Evolutionary conservation across 2,329 filamentous ascomycete genomes (phyloP).

Genomic region (Fusarium lyarnte): DNA sequence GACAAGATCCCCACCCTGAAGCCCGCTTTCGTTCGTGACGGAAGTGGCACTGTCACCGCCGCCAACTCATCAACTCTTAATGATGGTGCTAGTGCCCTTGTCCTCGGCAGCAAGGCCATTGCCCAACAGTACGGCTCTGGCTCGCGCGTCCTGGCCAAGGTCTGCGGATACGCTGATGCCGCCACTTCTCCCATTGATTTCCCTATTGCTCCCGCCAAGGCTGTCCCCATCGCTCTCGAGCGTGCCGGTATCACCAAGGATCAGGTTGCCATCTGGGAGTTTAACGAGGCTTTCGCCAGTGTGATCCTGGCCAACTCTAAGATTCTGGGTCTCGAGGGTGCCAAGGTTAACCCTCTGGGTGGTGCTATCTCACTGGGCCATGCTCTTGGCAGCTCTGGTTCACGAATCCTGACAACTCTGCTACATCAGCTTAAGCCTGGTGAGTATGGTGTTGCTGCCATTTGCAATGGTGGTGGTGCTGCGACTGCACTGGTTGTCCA

Average conservation of each 20-base stretch:
- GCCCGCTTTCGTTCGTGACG: constrained; percentile 88
- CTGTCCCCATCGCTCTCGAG: constrained; percentile 88
- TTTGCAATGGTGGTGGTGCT: constrained; percentile 96
- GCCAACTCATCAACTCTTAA: constrained; percentile 95
- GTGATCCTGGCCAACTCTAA: constrained; percentile 96
- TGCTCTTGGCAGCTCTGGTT: constrained; percentile 91
- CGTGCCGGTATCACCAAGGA: constrained; percentile 90
- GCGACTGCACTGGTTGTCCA: constrained; percentile 93
- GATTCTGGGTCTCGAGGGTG: constrained; percentile 83
- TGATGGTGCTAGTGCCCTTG: constrained; percentile 90
- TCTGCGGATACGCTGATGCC: constrained; percentile 87
- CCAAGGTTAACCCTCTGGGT: constrained; percentile 86
- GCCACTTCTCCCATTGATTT: constrained; percentile 94
- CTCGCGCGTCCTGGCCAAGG: constrained; percentile 86
- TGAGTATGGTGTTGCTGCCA: constrained; percentile 94
- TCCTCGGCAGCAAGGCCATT: constrained; percentile 82
- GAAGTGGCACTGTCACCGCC: constrained; percentile 89
- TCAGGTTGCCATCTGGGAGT: constrained; percentile 95
- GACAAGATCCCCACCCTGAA: constrained; percentile 89
- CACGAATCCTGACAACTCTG: constrained; percentile 87
- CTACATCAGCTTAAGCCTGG: constrained; percentile 91
- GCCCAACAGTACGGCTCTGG: constrained; percentile 81
- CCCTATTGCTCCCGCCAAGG: constrained; percentile 89
- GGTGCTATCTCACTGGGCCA: constrained; percentile 94
- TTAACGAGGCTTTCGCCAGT: constrained; percentile 97